Evolutionary conservation across 2,329 filamentous ascomycete genomes (phyloP).

Genomic region (Fusarium nodosum): DNA sequence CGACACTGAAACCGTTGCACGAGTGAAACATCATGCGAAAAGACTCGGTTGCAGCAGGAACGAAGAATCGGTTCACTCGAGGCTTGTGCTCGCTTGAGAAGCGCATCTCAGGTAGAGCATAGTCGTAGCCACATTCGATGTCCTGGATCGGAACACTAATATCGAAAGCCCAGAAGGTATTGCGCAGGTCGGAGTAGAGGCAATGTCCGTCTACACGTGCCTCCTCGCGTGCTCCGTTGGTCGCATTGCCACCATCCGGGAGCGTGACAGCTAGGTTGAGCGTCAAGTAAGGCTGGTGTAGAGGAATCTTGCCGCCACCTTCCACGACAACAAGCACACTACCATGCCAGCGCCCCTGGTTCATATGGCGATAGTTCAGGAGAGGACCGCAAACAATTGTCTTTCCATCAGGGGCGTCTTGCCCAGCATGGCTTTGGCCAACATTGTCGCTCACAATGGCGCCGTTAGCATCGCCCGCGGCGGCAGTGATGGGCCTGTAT

Average conservation of each 20-base stretch:
- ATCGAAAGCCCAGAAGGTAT: constrained; percentile 96
- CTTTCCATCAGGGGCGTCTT: constrained; percentile 59
- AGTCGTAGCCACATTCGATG: constrained; percentile 82
- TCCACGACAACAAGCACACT: constrained; percentile 87
- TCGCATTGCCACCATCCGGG: constrained; percentile 46
- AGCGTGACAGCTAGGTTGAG: constrained; percentile 60
- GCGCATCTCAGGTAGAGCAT: constrained; percentile 76
- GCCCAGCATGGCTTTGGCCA: constrained; percentile 51
- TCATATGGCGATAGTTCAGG: constrained; percentile 83
- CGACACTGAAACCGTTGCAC: constrained; percentile 95
- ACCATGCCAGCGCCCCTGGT: constrained; percentile 81
- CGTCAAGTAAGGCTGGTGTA: constrained; percentile 70
- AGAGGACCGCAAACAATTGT: constrained; percentile 80
- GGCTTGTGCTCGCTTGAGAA: constrained; percentile 70
- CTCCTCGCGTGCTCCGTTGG: constrained; percentile 60
- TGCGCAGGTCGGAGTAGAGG: constrained; percentile 74
- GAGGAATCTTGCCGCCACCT: constrained; percentile 73
- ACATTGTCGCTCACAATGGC: constrained; percentile 23
- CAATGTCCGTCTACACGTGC: constrained; percentile 56
- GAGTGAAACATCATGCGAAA: constrained; percentile 99
- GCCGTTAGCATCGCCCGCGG: constrained; percentile 49
- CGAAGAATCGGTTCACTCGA: constrained; percentile 80
- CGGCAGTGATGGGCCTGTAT: constrained; percentile 65
- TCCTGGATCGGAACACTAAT: constrained; percentile 80
- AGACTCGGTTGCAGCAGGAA: constrained; percentile 83